Evolutionary conservation across 2,329 filamentous ascomycete species (phyloP).

Genomic region (Xylariaceae sp.): DNA sequence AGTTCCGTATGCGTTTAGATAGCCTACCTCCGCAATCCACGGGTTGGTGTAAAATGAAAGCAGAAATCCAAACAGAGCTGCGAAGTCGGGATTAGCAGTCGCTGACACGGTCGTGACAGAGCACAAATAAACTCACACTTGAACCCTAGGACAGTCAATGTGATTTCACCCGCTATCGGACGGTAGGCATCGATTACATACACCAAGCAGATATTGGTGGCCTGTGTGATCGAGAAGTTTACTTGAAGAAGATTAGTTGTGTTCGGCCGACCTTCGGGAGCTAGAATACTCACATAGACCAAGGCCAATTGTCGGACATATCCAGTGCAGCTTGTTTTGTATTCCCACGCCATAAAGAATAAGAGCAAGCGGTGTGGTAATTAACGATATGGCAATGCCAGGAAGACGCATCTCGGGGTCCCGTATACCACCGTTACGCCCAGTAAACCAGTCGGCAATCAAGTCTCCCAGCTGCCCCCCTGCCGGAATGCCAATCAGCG

Average conservation of each 20-base stretch:
- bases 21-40: constrained; percentile 59
- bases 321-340: constrained; percentile 57
- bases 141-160: constrained; percentile 60
- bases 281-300: constrained; percentile 53
- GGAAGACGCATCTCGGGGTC: constrained; percentile 67
- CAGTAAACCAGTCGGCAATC: constrained; percentile 56
- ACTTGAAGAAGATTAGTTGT: constrained; percentile 44
- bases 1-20: constrained; percentile 58
- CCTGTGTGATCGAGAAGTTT: constrained; percentile 63
- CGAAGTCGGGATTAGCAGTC: neutral
- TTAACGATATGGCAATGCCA: constrained; percentile 56
- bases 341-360: constrained; percentile 57
- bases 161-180: constrained; percentile 62
- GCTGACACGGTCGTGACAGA: neutral
- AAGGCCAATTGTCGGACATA: constrained; percentile 61
- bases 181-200: constrained; percentile 65
- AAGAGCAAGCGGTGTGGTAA: constrained; percentile 55
- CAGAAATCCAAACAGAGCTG: constrained; percentile 63
- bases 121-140: constrained; percentile 51
- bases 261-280: neutral
- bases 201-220: constrained; percentile 61
- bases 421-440: constrained; percentile 61
- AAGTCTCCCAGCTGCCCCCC: constrained; percentile 57
- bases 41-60: constrained; percentile 67
- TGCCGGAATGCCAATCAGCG: constrained; percentile 55